Evolutionary conservation across 495 filamentous ascomycete species (phyloP).

Genomic region (Usnea hakonensis): DNA sequence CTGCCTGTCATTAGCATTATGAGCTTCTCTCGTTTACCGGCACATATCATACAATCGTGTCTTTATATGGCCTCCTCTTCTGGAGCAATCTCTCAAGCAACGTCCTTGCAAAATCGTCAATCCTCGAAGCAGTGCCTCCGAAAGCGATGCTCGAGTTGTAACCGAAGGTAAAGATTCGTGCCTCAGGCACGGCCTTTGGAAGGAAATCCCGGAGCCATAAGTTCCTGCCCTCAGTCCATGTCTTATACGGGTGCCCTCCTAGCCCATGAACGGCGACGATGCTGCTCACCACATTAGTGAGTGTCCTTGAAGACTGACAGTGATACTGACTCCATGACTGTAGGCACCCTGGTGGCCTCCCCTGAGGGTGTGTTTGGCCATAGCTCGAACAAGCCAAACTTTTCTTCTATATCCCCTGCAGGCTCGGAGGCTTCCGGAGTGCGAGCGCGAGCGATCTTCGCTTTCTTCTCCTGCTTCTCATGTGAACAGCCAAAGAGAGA

Average conservation of each 20-base stretch:
- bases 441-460: no score
- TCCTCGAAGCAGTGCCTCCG: not conserved
- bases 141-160: conserved; percentile 19
- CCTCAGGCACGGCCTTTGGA: conserved; percentile 19
- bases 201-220: conserved; percentile 32
- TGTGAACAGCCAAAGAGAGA: no score
- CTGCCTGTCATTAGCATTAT: conserved; percentile 10
- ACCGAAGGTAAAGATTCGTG: conserved; percentile 26
- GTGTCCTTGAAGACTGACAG: no score
- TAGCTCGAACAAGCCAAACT: no score
- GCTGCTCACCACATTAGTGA: not conserved
- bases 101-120: conserved; percentile 1
- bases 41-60: conserved; percentile 19
- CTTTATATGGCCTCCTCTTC: not conserved
- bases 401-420: no score
- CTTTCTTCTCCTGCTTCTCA: no score
- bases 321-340: no score
- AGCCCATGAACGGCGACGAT: conserved; percentile 8
- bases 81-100: conserved; percentile 7
- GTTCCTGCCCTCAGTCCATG: conserved; percentile 27
- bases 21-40: conserved; percentile 9
- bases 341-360: no score
- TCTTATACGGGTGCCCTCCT: conserved; percentile 6
- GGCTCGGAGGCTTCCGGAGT: no score
- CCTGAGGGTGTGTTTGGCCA: no score